These are phyloP conservation scores for Sedum album DNA, from an alignment of 164 flowering plant species.

Conservation along the genomic window DNA sequence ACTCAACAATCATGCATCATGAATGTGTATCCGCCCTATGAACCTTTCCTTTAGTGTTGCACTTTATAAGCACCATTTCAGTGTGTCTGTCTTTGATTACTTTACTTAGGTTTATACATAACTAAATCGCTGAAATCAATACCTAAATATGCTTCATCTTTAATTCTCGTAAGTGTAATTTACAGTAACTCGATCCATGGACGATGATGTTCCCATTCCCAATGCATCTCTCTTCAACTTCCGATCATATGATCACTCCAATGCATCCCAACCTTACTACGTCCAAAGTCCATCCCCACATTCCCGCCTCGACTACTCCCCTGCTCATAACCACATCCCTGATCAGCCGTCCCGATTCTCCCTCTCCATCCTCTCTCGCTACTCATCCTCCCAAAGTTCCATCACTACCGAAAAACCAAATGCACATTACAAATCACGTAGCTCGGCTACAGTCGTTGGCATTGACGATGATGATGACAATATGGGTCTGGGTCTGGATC, in stretches of 20 bases:
- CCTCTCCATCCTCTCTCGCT: constrained; percentile 32
- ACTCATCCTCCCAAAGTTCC: constrained; percentile 71
- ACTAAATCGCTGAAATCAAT: no score
- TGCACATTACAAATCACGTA: constrained; percentile 14
- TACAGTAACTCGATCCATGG: background rate
- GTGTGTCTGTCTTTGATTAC: no score
- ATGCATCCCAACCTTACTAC: constrained; percentile 29
- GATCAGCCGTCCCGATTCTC: constrained; percentile 17
- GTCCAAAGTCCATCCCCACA: constrained; percentile 81
- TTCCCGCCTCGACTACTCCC: constrained; percentile 35
- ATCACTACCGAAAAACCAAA: constrained; percentile 35
- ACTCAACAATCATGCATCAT: background rate
- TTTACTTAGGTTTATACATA: no score
- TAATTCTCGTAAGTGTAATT: background rate
- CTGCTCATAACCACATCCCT: constrained; percentile 11
- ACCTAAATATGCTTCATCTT: background rate
- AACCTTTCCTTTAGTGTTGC: background rate
- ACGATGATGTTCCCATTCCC: background rate
- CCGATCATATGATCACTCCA: background rate
- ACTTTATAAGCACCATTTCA: background rate
- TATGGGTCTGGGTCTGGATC: background rate
- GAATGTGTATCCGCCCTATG: background rate
- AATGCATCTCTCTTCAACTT: background rate
- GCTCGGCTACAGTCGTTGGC: background rate
- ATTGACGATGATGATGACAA: constrained; percentile 14